Evolutionary conservation across 192 early-diverging fungal genomes (phyloP), one percentile per base, ranked within the genome.

Genomic region (Coemansia sp.): DNA sequence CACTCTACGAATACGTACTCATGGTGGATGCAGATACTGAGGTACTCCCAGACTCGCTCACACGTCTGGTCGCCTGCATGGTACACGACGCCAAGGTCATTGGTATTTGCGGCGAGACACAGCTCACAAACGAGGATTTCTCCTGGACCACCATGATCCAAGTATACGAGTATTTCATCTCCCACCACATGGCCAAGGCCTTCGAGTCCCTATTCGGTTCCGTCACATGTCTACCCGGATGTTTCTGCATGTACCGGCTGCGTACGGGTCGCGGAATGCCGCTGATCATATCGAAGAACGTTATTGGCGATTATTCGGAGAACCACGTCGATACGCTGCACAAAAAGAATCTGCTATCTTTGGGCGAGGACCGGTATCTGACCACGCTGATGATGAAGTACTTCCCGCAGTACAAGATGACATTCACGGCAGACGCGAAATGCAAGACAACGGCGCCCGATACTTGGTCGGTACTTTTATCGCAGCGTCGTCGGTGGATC

Each of bases 171-270:
- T 99, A 99, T 86, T 99, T 92, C 81, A 97, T 99, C 65, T 93
- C 91, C 41, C 97, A 99, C 83, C 97, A 99, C 70, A 86, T 97
- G 60, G 89, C 94, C 64, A 98, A 98, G 77, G 94, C 97, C 0
- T 98, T 98, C 53, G 97, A 98, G 85, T 98, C 97, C 7, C 86
- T 99, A 20, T 99, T 99, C 73, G 97, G 97, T 6, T 93, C 91
- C 6, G 97, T 99, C 10, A 99, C 97, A 5, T 99, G 98, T 86
- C 85, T 99, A 41, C 97, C 97, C 22, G 97, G 97, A 59, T 98
- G 98, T 88, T 99, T 99, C 92, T 96, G 91, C 76, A 99, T 99
- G 98, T 99, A 99, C 78, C 93, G 98, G 97, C 46, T 88, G 93
- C 42, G 91, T 94, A 5, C 97, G 17, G 89, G 89, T 42, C 67